Evolutionary conservation across 305 asterid species (phyloP).

Genomic region (Nicotiana rustica): DNA sequence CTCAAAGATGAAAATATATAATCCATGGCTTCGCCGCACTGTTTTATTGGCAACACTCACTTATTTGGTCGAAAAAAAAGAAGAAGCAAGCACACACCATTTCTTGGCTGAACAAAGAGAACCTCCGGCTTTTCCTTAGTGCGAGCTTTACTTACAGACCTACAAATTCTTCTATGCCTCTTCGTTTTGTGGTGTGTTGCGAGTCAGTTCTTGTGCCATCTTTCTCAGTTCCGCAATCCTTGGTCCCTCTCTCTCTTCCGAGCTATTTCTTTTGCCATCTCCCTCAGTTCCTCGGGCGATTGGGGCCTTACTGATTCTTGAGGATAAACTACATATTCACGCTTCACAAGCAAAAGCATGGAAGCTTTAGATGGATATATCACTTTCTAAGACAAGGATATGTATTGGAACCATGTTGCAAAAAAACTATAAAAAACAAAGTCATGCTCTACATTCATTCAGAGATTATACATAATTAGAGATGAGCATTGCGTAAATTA

Average conservation of each 20-base stretch:
- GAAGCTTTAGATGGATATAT: constrained; percentile 37
- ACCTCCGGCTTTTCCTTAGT: not conserved
- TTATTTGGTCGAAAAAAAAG: not conserved
- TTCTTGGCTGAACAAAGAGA: not conserved
- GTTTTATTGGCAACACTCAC: constrained; percentile 22
- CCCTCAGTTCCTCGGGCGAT: constrained; percentile 89
- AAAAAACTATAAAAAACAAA: not conserved
- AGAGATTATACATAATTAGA: not conserved
- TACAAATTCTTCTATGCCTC: not conserved
- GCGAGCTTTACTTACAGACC: constrained; percentile 30
- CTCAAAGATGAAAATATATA: not conserved
- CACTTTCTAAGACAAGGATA: not conserved
- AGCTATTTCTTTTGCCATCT: constrained; percentile 81
- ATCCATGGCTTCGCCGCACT: not conserved
- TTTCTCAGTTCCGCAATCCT: constrained; percentile 26
- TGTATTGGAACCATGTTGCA: not conserved
- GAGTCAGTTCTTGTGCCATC: not conserved
- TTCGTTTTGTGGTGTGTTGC: not conserved
- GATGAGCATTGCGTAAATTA: not conserved
- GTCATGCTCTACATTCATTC: not conserved
- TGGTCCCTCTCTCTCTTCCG: constrained; percentile 65
- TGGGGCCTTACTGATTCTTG: constrained; percentile 86
- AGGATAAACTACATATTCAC: constrained; percentile 87
- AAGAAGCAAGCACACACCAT: not conserved
- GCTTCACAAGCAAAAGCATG: constrained; percentile 54